Percentiles rank a stretch among this genome's conserved stretches.
These are phyloP conservation scores for Vickermania spadyakhi DNA, from an alignment of 208 protist genomes.

Conservation along the genomic window DNA sequence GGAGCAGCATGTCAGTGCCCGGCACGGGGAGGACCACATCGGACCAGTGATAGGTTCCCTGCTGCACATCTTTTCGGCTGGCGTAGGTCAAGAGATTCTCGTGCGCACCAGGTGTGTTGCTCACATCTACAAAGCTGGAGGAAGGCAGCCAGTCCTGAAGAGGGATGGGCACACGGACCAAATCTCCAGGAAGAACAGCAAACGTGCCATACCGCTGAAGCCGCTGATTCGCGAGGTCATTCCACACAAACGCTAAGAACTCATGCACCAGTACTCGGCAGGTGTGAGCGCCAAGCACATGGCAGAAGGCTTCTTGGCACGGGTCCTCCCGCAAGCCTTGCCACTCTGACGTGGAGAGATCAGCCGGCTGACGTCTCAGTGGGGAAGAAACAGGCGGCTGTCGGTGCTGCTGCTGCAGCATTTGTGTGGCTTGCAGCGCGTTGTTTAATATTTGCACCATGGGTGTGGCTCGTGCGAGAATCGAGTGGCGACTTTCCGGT, in stretches of 20 bases:
- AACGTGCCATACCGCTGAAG: constrained; percentile 81
- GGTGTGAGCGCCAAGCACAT: constrained; percentile 56
- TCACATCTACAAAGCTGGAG: neutral
- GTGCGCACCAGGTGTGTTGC: neutral
- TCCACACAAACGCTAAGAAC: constrained; percentile 84
- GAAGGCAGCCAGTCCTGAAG: neutral
- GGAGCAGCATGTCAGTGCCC: constrained; percentile 54
- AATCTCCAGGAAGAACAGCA: constrained; percentile 69
- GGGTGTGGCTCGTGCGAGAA: constrained; percentile 57
- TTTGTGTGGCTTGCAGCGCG: constrained; percentile 52
- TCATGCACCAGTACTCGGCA: constrained; percentile 75
- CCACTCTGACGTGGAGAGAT: constrained; percentile 6
- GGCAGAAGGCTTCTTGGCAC: constrained; percentile 74
- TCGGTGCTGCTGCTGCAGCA: constrained; percentile 27
- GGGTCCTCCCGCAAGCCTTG: constrained; percentile 25
- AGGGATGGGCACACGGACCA: constrained; percentile 34
- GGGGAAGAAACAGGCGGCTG: neutral
- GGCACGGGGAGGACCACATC: constrained; percentile 78
- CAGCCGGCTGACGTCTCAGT: neutral
- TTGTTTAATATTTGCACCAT: constrained; percentile 71
- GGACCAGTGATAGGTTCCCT: constrained; percentile 33
- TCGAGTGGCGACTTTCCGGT: constrained; percentile 21
- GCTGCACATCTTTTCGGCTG: constrained; percentile 39
- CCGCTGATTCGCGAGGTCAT: constrained; percentile 81
- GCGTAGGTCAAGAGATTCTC: constrained; percentile 16